Evolutionary conservation across 2,329 filamentous ascomycete species (phyloP), one percentile per base, ranked within the genome.

Genomic region (Aspergillus sp.): DNA sequence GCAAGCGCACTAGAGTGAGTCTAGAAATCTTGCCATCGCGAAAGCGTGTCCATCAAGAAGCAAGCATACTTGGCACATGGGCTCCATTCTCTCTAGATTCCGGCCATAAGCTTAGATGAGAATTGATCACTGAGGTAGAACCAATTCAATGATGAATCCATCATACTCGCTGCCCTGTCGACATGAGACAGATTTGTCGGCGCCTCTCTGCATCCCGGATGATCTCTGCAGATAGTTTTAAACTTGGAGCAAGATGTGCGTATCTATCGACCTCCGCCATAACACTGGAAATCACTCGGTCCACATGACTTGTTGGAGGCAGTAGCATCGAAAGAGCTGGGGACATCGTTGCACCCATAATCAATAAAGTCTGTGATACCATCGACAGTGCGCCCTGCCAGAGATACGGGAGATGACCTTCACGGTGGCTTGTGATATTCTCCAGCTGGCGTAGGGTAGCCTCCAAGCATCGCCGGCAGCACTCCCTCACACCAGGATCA

Each of bases 341-440:
- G 9, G 88, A 92, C 86, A 94, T 90, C 16, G 89, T 92, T 16
- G 90, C 90, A 6, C 90, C 91, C 90, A 95, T 94, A 36, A 95
- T 85, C 49, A 95, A 81, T 16, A 95, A 80, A 2, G 89, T 90
- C 74, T 95, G 91, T 6, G 90, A 92, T 22, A 93, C 89, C 70
- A 95, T 91, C 22, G 89, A 92, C 42, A 95, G 82, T 9, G 90
- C 90, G 18, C 90, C 90, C 78, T 94, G 91, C 88, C 90, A 95
- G 20, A 94, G 83, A 75, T 94, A 95, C 12, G 90, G 90, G 79
- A 95, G 88, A 72, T 94, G 90, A 54, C 91, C 90, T 61, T 89
- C 89, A 70, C 92, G 90, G 76, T 94, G 90, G 66, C 89, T 89
- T 56, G 84, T 83, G 64, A 94, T 88, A 72, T 92, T 86, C 76